phyloP scores from a whole-genome alignment of 2,329 filamentous ascomycete species.

The Hymenoscyphus salicellus region DNA sequence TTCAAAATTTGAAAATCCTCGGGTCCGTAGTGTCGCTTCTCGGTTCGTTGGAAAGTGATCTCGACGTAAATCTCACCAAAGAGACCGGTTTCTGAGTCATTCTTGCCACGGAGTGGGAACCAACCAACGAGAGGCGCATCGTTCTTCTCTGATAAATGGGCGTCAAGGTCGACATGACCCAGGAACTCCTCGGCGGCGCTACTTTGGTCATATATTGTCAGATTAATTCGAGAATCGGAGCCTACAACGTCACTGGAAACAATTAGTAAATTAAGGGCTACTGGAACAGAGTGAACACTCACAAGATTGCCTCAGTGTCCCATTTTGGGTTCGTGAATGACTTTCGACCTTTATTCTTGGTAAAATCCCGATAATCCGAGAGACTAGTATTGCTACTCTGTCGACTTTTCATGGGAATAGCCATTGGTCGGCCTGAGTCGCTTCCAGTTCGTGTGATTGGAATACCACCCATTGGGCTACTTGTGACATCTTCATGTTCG shows the following conservation, averaged over 20 bases:
- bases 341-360: slow-evolving; percentile 52
- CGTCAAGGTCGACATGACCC: slow-evolving; percentile 81
- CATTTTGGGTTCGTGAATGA: slow-evolving; percentile 82
- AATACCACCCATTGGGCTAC: slow-evolving; percentile 54
- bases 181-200: slow-evolving; percentile 83
- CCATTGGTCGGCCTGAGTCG: slow-evolving; percentile 81
- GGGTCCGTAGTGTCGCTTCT: slow-evolving; percentile 88
- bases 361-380: slow-evolving; percentile 57
- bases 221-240: slow-evolving; percentile 82
- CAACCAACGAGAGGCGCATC: slow-evolving; percentile 75
- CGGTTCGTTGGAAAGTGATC: slow-evolving; percentile 78
- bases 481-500: slow-evolving; percentile 58
- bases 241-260: slow-evolving; percentile 79
- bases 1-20: slow-evolving; percentile 95
- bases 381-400: slow-evolving; percentile 94
- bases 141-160: slow-evolving; percentile 61
- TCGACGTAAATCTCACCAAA: slow-evolving; percentile 85
- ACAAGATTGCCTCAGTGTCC: slow-evolving; percentile 96
- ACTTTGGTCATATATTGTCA: slow-evolving; percentile 86
- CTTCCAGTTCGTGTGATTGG: slow-evolving; percentile 70
- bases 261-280: background rate
- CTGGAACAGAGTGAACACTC: slow-evolving; percentile 43
- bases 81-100: slow-evolving; percentile 71
- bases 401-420: slow-evolving; percentile 90
- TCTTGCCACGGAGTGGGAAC: slow-evolving; percentile 76